phyloP scores from a whole-genome alignment of 805 yeast genomes.

The Candida suzukii region DNA sequence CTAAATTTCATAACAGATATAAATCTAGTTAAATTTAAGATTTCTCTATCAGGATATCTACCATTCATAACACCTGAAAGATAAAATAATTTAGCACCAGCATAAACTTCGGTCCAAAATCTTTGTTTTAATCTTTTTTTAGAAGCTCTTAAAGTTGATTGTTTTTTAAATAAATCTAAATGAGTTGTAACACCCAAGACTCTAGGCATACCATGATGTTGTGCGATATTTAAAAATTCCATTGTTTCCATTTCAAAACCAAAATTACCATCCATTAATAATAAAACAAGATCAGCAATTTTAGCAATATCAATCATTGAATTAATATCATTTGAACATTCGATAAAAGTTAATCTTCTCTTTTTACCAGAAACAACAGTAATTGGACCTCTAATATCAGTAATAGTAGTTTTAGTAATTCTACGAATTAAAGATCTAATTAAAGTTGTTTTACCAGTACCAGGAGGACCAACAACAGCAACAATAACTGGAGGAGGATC shows the following conservation, averaged over 20 bases:
- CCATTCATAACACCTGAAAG: constrained; percentile 95
- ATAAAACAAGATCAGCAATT: constrained; percentile 83
- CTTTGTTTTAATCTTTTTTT: constrained; percentile 89
- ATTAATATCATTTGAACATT: constrained; percentile 86
- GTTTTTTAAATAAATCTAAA: constrained; percentile 86
- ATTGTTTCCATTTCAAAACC: constrained; percentile 99
- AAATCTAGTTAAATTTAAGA: constrained; percentile 83
- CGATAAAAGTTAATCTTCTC: constrained; percentile 86
- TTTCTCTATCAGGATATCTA: constrained; percentile 95
- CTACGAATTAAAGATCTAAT: constrained; percentile 84
- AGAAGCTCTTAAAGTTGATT: constrained; percentile 80
- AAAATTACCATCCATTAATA: constrained; percentile 92
- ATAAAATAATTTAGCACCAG: constrained; percentile 94
- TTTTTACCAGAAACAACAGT: constrained; percentile 95
- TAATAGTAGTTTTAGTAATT: constrained; percentile 76
- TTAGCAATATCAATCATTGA: constrained; percentile 96
- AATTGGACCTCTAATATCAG: constrained; percentile 90
- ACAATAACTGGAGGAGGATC: constrained; percentile 96
- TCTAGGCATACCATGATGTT: constrained; percentile 98
- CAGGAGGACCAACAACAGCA: constrained; percentile 98
- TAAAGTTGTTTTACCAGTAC: constrained; percentile 94
- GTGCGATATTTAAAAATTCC: constrained; percentile 94
- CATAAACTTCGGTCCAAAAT: constrained; percentile 98
- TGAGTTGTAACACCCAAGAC: constrained; percentile 94
- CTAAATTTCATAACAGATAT: constrained; percentile 96